phyloP scores from a whole-genome alignment of 768 basidiomycete species.

The Austroboletus eburneus region DNA sequence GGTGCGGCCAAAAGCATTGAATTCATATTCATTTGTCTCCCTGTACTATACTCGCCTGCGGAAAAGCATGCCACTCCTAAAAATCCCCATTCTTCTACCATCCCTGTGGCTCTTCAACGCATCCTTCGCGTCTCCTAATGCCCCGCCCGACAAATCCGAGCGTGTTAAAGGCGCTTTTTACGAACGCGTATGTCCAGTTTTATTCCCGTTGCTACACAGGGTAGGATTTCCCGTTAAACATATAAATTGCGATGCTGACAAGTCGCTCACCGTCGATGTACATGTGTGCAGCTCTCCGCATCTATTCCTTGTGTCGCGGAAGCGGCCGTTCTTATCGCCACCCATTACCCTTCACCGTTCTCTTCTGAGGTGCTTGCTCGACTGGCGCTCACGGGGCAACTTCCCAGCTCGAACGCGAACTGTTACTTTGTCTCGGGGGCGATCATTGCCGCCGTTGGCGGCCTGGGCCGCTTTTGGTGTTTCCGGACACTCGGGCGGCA shows the following conservation, averaged over 20 bases:
- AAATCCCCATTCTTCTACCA: conserved; percentile 20
- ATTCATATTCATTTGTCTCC: background rate
- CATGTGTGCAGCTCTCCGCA: conserved; percentile 16
- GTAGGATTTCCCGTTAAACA: conserved; percentile 8
- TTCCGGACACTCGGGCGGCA: conserved; percentile 30
- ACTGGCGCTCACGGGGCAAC: conserved; percentile 15
- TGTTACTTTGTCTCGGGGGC: conserved; percentile 30
- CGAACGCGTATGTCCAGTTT: conserved; percentile 18
- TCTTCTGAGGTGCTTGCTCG: conserved; percentile 22
- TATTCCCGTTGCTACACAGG: conserved; percentile 22
- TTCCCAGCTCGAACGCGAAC: conserved; percentile 20
- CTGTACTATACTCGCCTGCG: background rate
- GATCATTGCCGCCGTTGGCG: conserved; percentile 24
- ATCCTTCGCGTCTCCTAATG: conserved; percentile 21
- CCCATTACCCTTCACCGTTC: conserved; percentile 9
- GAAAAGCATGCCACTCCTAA: conserved; percentile 18
- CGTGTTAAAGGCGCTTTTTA: conserved; percentile 17
- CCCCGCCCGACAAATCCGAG: conserved; percentile 20
- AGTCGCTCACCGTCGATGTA: background rate
- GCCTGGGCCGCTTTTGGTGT: conserved; percentile 35
- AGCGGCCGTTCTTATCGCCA: conserved; percentile 17
- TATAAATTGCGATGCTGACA: background rate
- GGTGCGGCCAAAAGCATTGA: background rate
- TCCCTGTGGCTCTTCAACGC: conserved; percentile 28
- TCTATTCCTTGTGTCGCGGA: conserved; percentile 30